Evolutionary conservation across 371 early-diverging fungal genomes (phyloP), one percentile per base, ranked within the genome.

Genomic region (Mortierella polycephala): DNA sequence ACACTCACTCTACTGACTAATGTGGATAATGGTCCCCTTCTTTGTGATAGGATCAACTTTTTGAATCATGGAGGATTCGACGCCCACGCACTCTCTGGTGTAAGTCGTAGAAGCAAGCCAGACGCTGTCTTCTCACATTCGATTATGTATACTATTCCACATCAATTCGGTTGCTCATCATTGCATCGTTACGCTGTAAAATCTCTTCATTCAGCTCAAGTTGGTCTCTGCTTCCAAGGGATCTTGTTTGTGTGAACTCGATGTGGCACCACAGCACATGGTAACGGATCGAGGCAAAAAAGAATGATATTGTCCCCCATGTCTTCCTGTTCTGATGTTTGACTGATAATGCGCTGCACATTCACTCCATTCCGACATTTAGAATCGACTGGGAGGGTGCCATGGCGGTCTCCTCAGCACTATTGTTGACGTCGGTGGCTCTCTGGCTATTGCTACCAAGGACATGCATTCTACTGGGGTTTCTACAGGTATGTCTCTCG

Each of bases 401-500:
- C 90, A 90, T 71, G 90, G 90, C 44, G 90, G 90, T 42, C 64
- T 90, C 39, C 76, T 88, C 39, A 86, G 88, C 45, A 87, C 89
- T 2, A 84, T 86, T 58, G 87, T 90, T 7, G 90, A 89, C 70
- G 72, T 88, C 44, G 88, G 87, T 20, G 90, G 90, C 4, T 89
- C 90, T 7, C 66, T 90, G 56, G 89, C 89, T 5, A 81, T 90
- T 44, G 88, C 89, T 1, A 82, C 89, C 14, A 85, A 85, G 46
- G 87, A 86, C 9, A 72, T 89, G 56, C 84, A 81, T 70, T 83
- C 86, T 14, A 90, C 90, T 6, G 90, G 90, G 46, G 85, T 90
- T 1, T 87, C 88, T 47, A 90, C 90, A 11, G 90, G 88, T 81
- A 80, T 49, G 68, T 86, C 9, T 13, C 13, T 45, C 14, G 14